These are phyloP conservation scores for Podospora comata DNA, from an alignment of 495 filamentous ascomycete genomes.

Conservation along the genomic window DNA sequence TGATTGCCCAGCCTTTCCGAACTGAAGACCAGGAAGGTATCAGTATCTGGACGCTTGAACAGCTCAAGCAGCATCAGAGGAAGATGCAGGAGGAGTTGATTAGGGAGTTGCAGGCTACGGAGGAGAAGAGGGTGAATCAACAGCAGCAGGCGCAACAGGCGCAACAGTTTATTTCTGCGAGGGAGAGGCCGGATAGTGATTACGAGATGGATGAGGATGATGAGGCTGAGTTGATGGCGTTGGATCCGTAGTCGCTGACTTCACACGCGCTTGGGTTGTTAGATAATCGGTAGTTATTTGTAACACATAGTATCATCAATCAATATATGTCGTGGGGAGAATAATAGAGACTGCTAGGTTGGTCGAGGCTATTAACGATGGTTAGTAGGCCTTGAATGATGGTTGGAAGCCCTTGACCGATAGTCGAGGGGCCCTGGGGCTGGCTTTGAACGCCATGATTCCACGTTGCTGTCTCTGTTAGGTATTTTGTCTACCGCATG, in stretches of 20 bases:
- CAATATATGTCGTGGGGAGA: too few relatives aligned
- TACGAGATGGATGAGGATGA: slow-evolving; percentile 59
- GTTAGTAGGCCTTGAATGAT: too few relatives aligned
- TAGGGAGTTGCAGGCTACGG: slow-evolving; percentile 35
- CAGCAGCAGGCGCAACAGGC: slow-evolving; percentile 15
- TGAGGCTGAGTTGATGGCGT: slow-evolving; percentile 63
- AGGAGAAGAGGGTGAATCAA: slow-evolving; percentile 15
- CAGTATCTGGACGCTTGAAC: slow-evolving; percentile 80
- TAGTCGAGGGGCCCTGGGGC: too few relatives aligned
- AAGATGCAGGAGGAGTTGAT: slow-evolving; percentile 65
- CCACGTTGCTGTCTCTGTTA: too few relatives aligned
- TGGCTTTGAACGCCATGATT: too few relatives aligned
- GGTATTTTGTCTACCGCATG: too few relatives aligned
- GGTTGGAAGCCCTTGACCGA: too few relatives aligned
- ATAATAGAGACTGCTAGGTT: too few relatives aligned
- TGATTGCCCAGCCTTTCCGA: slow-evolving; percentile 88
- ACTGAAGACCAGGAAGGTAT: slow-evolving; percentile 82
- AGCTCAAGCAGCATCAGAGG: slow-evolving; percentile 73
- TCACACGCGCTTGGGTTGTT: neutral
- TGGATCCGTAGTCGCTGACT: slow-evolving; percentile 33
- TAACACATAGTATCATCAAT: too few relatives aligned
- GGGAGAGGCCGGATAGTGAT: slow-evolving; percentile 41
- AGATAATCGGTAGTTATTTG: neutral
- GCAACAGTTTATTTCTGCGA: slow-evolving; percentile 11
- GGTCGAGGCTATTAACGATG: too few relatives aligned